Conservation (phyloP, 2,329 filamentous ascomycete genomes). For the Penicillium olsonii region DNA sequence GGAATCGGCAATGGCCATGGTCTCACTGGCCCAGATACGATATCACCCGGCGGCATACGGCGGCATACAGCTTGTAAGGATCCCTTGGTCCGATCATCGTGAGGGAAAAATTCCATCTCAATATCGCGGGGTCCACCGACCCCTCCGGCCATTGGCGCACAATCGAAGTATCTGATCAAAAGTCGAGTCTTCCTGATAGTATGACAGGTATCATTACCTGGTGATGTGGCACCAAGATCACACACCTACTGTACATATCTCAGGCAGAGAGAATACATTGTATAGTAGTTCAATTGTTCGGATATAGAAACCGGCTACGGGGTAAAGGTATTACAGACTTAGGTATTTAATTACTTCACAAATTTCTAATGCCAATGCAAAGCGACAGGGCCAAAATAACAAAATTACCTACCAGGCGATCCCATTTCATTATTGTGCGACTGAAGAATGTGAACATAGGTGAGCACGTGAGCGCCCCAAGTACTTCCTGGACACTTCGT, state of each 20-base stretch:
- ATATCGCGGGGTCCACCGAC: constrained; percentile 24
- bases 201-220: background rate
- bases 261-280: too few species aligned
- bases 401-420: background rate
- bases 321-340: constrained; percentile 11
- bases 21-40: background rate
- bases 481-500: background rate
- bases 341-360: background rate
- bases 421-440: constrained; percentile 16
- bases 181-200: background rate
- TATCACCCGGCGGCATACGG: background rate
- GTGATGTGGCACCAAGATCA: background rate
- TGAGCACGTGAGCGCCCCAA: constrained; percentile 2
- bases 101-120: constrained; percentile 8
- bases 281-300: background rate
- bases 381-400: background rate
- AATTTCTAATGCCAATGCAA: background rate
- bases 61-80: background rate
- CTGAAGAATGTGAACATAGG: constrained; percentile 18
- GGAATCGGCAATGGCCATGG: background rate
- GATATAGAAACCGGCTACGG: constrained; percentile 9
- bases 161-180: constrained; percentile 14
- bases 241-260: too few species aligned
- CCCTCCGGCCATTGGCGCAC: constrained; percentile 13
- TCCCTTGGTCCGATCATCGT: background rate